Base-by-base conservation (phyloP, 1,139 yeast species). In the Candida smagusa region DNA sequence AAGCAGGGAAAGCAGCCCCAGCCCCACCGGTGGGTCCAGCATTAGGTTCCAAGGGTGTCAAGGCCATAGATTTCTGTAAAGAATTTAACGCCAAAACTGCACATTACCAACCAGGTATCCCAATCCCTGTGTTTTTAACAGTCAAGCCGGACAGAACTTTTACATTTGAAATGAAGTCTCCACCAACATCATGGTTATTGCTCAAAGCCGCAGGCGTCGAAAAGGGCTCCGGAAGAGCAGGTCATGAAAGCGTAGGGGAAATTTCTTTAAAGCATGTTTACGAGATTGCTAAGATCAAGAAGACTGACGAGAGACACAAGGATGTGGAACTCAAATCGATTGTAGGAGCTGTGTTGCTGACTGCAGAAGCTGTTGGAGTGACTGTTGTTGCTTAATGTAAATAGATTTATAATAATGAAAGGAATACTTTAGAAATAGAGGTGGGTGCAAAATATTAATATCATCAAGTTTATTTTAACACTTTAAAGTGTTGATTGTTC, bases 21-120 rank as follows among this genome's bases (percentile, higher is more conserved):
- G 84, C 96, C 1, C 99, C 99, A 26, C 99, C 99, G 6, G 97
- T 92, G 16, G 98, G 99, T 48, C 99, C 99, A 28, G 98, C 98
- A 0, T 72, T 92, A 40, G 99, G 98, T 48, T 92, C 98, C 43
- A 90, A 92, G 61, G 99, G 98, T 69, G 96, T 92, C 40, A 94
- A 94, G 61, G 97, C 98, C 46, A 94, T 92, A 54, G 98, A 94
- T 61, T 92, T 92, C 57, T 92, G 98, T 70, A 94, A 92, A 64
- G 97, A 92, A 61, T 94, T 94, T 71, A 92, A 94, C 60, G 98
- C 98, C 31, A 81, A 96, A 63, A 89, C 97, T 9, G 95, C 96
- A 11, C 81, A 81, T 51, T 82, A 77, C 55, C 76, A 76, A 41
- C 89, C 95, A 16, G 97, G 95, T 33, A 79, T 79, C 2, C 98